These are phyloP conservation scores for Nasturtium officinale DNA, from an alignment of 345 rosid genomes.

Conservation along the genomic window DNA sequence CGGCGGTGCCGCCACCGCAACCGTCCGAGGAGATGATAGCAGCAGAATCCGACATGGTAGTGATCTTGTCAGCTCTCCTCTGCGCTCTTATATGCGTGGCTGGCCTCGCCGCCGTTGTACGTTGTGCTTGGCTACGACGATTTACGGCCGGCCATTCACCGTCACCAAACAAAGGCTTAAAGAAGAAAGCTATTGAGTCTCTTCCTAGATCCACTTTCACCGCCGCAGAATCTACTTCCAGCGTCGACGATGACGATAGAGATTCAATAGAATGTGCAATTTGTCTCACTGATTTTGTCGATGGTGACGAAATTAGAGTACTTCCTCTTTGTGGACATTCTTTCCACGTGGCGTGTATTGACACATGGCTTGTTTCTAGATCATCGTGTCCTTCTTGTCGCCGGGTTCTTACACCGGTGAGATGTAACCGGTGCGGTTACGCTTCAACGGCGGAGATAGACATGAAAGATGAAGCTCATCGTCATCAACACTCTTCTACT, in stretches of 20 bases:
- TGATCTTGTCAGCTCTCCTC: slow-evolving; percentile 66
- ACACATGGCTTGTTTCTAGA: slow-evolving; percentile 63
- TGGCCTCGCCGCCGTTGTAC: slow-evolving; percentile 65
- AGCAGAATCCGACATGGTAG: slow-evolving; percentile 63
- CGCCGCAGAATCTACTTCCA: slow-evolving; percentile 26
- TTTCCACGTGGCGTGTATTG: slow-evolving; percentile 64
- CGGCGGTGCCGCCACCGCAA: slow-evolving; percentile 51
- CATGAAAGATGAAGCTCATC: slow-evolving; percentile 30
- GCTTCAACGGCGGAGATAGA: slow-evolving; percentile 26
- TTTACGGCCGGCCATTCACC: not conserved
- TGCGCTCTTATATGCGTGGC: slow-evolving; percentile 74
- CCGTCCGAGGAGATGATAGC: slow-evolving; percentile 35
- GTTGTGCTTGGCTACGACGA: slow-evolving; percentile 63
- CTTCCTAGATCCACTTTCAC: slow-evolving; percentile 68
- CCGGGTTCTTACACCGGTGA: slow-evolving; percentile 49
- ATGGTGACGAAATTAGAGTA: slow-evolving; percentile 60
- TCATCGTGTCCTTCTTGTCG: slow-evolving; percentile 78
- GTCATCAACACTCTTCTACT: slow-evolving; percentile 26
- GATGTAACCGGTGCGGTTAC: slow-evolving; percentile 38
- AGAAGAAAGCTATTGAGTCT: slow-evolving; percentile 64
- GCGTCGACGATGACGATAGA: not conserved
- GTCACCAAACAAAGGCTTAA: slow-evolving; percentile 62
- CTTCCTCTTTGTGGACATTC: slow-evolving; percentile 66
- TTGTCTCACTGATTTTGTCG: slow-evolving; percentile 54
- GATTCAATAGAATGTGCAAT: slow-evolving; percentile 55